Evolutionary conservation across 2,329 filamentous ascomycete genomes (phyloP), one percentile per base, ranked within the genome.

Genomic region (Aspergillus tubingensis): DNA sequence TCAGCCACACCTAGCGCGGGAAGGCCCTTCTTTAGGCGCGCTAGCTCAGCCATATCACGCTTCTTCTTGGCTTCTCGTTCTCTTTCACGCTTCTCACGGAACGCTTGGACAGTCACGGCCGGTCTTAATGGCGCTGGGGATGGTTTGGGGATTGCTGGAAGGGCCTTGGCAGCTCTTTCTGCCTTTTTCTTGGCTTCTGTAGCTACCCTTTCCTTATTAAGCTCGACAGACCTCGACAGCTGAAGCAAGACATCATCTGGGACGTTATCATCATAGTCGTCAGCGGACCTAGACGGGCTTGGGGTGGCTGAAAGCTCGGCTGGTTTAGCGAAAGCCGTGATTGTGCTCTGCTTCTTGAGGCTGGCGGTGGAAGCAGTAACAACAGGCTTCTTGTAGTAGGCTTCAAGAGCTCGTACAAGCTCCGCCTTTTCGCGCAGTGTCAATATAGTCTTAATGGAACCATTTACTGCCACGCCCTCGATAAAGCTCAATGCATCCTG

Each of bases 341-440:
- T 80, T 47, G 70, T 76, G 49, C 72, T 76, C 59, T 81, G 79
- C 61, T 80, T 81, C 67, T 79, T 79, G 53, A 78, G 71, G 17
- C 72, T 66, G 43, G 74, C 72, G n/a, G 76, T 75, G 7, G 75
- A 74, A 36, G 75, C 75, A 53, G 75, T 74, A 43, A 80, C 74
- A 50, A 80, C 76, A 8, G 79, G 76, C 59, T 77, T 80, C 62
- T 77, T 79, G 61, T 76, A 77, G 61, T 80, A 80, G 10, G 77
- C 81, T 66, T 88, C 86, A n/a, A 88, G 73, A 17, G 86, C 84
- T 55, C 83, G 77, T 56, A 86, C 82, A 53, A 98, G 81, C 76
- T 96, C 91, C 10, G 93, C 94, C 66, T 93, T 92, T 72, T 98
- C 92, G 59, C 90, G 88, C 38, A 86, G 85, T 11, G 85, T 91